Evolutionary conservation across 805 yeast genomes (phyloP).

Genomic region (Cyberlindnera amylophila): DNA sequence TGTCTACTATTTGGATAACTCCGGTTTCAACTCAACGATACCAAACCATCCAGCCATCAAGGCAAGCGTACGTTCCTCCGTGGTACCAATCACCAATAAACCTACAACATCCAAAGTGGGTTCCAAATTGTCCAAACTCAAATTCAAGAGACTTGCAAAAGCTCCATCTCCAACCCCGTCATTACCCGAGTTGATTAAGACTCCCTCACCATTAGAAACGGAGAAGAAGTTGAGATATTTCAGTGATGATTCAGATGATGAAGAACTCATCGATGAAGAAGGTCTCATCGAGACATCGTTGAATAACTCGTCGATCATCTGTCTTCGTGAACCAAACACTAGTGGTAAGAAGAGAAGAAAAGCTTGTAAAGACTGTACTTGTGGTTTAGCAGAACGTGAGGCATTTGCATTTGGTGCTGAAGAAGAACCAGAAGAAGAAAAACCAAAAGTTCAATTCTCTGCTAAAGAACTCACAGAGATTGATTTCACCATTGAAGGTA

Average conservation of each 20-base stretch:
- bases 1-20: slow-evolving; percentile 23
- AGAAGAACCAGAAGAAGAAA: slow-evolving; percentile 43
- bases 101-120: slow-evolving; percentile 16
- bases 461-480: slow-evolving; percentile 80
- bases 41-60: slow-evolving; percentile 26
- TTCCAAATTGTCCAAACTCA: slow-evolving; percentile 25
- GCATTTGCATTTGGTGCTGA: slow-evolving; percentile 48
- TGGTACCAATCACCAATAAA: slow-evolving; percentile 12
- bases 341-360: slow-evolving; percentile 59
- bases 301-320: slow-evolving; percentile 37
- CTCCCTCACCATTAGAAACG: slow-evolving; percentile 11
- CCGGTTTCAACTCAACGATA: slow-evolving; percentile 22
- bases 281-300: slow-evolving; percentile 32
- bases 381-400: slow-evolving; percentile 91
- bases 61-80: slow-evolving; percentile 14
- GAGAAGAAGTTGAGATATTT: slow-evolving; percentile 24
- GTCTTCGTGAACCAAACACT: slow-evolving; percentile 51
- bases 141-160: slow-evolving; percentile 24
- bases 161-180: slow-evolving; percentile 15
- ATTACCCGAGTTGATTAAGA: slow-evolving; percentile 18
- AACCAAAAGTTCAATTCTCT: slow-evolving; percentile 44
- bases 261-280: slow-evolving; percentile 35
- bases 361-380: slow-evolving; percentile 97
- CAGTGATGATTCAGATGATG: slow-evolving; percentile 25
- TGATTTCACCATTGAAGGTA: slow-evolving; percentile 95